Conservation (phyloP, 768 basidiomycete species). For the Macrolepiota fuliginosa region DNA sequence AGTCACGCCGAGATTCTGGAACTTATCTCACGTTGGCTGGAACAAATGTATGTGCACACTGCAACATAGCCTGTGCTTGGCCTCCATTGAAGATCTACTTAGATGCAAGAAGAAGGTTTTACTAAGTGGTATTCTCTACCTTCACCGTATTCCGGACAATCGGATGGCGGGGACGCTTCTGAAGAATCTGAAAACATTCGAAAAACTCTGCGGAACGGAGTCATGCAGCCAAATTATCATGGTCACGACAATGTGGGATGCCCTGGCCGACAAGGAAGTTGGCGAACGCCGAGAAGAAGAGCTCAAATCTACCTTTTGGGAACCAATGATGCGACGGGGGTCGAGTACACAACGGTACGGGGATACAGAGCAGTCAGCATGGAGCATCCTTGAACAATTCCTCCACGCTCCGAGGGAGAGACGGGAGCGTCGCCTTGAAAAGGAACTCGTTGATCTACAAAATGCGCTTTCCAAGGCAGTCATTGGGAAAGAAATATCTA, state of each 20-base stretch:
- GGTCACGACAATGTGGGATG: conserved; percentile 38
- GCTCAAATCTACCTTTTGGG: conserved; percentile 15
- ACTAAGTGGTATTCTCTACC: conserved; percentile 29
- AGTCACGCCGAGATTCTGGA: conserved; percentile 22
- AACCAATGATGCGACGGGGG: conserved; percentile 14
- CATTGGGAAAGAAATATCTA: background rate
- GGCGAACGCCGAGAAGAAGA: conserved; percentile 13
- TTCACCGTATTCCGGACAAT: conserved; percentile 31
- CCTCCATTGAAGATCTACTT: background rate
- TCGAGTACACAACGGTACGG: background rate
- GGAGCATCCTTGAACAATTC: background rate
- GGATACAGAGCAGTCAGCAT: background rate
- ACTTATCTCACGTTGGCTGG: conserved; percentile 23
- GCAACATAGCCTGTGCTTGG: background rate
- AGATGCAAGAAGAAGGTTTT: background rate
- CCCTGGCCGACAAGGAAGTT: background rate
- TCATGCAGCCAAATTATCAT: conserved; percentile 27
- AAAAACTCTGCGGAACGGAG: conserved; percentile 30
- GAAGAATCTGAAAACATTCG: conserved; percentile 29
- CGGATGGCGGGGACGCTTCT: conserved; percentile 25
- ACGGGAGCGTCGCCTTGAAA: conserved; percentile 14
- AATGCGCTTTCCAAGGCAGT: background rate
- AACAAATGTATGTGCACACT: background rate
- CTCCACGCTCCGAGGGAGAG: background rate
- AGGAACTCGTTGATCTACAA: conserved; percentile 9